Percentiles rank a stretch among this genome's conserved stretches.
These are phyloP conservation scores for Megacollybia marginata DNA, from an alignment of 768 basidiomycete genomes.

Conservation along the genomic window DNA sequence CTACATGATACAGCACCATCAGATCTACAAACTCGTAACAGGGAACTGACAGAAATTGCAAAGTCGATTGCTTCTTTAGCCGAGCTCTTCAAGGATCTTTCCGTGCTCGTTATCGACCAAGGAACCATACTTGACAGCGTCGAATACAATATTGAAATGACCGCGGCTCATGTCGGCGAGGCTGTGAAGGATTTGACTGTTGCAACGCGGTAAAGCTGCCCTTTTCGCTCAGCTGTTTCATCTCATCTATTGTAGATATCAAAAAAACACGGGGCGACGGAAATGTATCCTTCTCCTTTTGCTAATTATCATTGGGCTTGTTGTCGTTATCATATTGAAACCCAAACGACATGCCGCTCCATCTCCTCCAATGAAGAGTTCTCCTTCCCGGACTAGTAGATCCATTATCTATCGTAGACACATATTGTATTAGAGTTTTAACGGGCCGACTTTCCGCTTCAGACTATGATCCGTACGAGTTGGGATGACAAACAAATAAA, in stretches of 20 bases:
- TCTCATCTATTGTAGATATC: slow-evolving; percentile 52
- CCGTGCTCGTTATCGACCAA: slow-evolving; percentile 91
- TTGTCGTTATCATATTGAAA: slow-evolving; percentile 89
- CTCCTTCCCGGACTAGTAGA: too few relatives aligned
- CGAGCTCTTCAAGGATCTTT: slow-evolving; percentile 94
- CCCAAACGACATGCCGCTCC: slow-evolving; percentile 40
- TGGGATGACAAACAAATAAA: too few relatives aligned
- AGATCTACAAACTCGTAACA: slow-evolving; percentile 39
- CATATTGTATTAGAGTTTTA: too few relatives aligned
- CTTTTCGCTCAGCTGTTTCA: slow-evolving; percentile 1
- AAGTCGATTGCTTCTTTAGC: slow-evolving; percentile 87
- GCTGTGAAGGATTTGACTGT: slow-evolving; percentile 79
- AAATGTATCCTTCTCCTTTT: slow-evolving; percentile 90
- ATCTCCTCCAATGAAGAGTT: not conserved
- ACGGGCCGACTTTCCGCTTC: too few relatives aligned
- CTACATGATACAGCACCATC: slow-evolving; percentile 32
- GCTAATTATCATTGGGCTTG: slow-evolving; percentile 81
- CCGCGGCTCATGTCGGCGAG: slow-evolving; percentile 71
- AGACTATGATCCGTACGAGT: too few relatives aligned
- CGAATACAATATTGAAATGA: slow-evolving; percentile 96
- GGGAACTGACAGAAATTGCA: slow-evolving; percentile 84
- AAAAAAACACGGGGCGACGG: slow-evolving; percentile 87
- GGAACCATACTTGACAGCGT: slow-evolving; percentile 94
- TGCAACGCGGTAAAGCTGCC: slow-evolving; percentile 73
- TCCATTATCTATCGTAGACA: too few relatives aligned